Evolutionary conservation across 2,329 filamentous ascomycete genomes (phyloP).

Genomic region (Cytospora leucostoma): DNA sequence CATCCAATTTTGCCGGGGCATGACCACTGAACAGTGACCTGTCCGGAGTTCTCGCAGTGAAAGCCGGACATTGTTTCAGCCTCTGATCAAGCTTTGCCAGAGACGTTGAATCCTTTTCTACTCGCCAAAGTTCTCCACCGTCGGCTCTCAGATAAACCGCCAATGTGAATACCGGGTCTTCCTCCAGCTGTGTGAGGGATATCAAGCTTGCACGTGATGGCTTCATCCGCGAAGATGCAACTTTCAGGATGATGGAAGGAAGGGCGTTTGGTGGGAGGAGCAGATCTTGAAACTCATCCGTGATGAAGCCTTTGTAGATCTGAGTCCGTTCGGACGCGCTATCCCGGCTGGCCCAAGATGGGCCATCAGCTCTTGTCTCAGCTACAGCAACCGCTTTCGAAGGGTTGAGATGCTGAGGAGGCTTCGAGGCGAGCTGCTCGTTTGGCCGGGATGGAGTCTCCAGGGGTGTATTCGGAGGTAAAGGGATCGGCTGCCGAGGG

Average conservation of each 20-base stretch:
- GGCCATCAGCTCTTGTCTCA: slow-evolving; percentile 31
- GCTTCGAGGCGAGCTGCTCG: slow-evolving; percentile 40
- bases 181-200: slow-evolving; percentile 76
- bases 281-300: slow-evolving; percentile 84
- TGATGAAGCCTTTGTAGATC: slow-evolving; percentile 77
- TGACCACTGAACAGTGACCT: slow-evolving; percentile 86
- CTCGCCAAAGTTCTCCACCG: slow-evolving; percentile 81
- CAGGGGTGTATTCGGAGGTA: slow-evolving; percentile 69
- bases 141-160: slow-evolving; percentile 79
- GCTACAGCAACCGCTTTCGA: slow-evolving; percentile 37
- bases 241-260: slow-evolving; percentile 79
- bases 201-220: slow-evolving; percentile 86
- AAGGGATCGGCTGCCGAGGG: slow-evolving; percentile 70
- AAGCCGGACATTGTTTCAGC: slow-evolving; percentile 71
- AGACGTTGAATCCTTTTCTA: slow-evolving; percentile 87
- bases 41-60: slow-evolving; percentile 79
- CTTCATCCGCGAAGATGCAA: slow-evolving; percentile 92
- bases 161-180: slow-evolving; percentile 91
- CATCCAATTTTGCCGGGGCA: slow-evolving; percentile 89
- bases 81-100: slow-evolving; percentile 80
- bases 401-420: slow-evolving; percentile 45
- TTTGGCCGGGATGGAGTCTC: slow-evolving; percentile 54
- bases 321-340: slow-evolving; percentile 46
- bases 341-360: slow-evolving; percentile 38
- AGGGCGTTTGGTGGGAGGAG: slow-evolving; percentile 86